phyloP scores from a whole-genome alignment of 1,284 basidiomycete genomes.

The Xerocomus amazonicus region DNA sequence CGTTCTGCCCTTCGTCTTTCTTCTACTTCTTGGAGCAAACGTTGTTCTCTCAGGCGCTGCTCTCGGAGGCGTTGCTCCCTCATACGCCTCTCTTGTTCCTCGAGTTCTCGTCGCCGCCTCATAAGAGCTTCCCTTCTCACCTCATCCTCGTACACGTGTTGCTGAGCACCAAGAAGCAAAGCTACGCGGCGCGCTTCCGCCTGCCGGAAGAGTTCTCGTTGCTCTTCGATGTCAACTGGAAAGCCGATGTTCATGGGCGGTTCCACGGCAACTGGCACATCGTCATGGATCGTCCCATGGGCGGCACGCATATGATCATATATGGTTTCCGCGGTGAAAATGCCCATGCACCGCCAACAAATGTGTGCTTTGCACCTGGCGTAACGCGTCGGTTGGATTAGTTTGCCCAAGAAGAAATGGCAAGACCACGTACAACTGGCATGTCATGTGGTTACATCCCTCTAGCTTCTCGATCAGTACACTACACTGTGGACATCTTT shows the following conservation, averaged over 20 bases:
- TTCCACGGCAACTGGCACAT: not conserved
- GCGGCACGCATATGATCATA: slow-evolving; percentile 47
- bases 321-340: slow-evolving; percentile 36
- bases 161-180: not conserved
- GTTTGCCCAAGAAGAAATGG: no score
- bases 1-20: slow-evolving; percentile 7
- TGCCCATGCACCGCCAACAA: slow-evolving; percentile 50
- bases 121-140: not conserved
- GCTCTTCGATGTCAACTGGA: slow-evolving; percentile 20
- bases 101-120: not conserved
- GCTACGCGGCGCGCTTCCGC: slow-evolving; percentile 4
- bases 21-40: slow-evolving; percentile 8
- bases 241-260: slow-evolving; percentile 6
- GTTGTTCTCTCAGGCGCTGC: slow-evolving; percentile 1
- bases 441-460: slow-evolving; percentile 57
- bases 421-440: slow-evolving; percentile 14
- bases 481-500: slow-evolving; percentile 41
- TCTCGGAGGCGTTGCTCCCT: slow-evolving; percentile 3
- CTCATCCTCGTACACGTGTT: not conserved
- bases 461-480: slow-evolving; percentile 47
- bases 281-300: slow-evolving; percentile 42
- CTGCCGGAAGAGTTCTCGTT: slow-evolving; percentile 19
- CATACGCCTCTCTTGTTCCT: slow-evolving; percentile 7
- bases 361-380: slow-evolving; percentile 47
- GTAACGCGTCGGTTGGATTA: no score